Evolutionary conservation across 192 early-diverging fungal genomes (phyloP).

Genomic region (Podila epigama): DNA sequence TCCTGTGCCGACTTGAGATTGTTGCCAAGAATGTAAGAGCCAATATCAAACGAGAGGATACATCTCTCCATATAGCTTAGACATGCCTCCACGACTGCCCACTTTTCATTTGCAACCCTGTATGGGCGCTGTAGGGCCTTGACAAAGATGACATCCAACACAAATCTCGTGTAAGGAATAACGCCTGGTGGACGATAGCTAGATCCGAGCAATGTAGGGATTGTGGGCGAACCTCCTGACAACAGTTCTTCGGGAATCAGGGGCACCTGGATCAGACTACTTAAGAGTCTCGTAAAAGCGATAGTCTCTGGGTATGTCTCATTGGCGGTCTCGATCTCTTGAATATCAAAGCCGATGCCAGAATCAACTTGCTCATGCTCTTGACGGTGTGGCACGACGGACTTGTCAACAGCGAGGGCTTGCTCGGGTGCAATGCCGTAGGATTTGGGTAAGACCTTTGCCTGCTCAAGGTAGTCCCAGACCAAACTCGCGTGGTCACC

Average conservation of each 20-base stretch:
- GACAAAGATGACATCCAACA: constrained; percentile 85
- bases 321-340: constrained; percentile 78
- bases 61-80: constrained; percentile 84
- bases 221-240: constrained; percentile 53
- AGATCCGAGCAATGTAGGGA: constrained; percentile 70
- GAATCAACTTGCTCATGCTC: constrained; percentile 28
- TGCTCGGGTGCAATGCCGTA: constrained; percentile 41
- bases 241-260: constrained; percentile 46
- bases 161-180: constrained; percentile 80
- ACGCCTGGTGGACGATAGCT: constrained; percentile 77
- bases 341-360: constrained; percentile 80
- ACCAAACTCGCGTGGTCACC: constrained; percentile 69
- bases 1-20: constrained; percentile 21
- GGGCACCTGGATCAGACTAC: constrained; percentile 70
- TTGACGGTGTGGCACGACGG: constrained; percentile 3
- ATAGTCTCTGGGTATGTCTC: constrained; percentile 89
- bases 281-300: constrained; percentile 81
- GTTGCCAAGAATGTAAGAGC: constrained; percentile 22
- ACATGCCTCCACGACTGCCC: constrained; percentile 76
- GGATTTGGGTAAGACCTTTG: constrained; percentile 34
- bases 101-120: constrained; percentile 71
- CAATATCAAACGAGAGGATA: constrained; percentile 77
- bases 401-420: constrained; percentile 21
- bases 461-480: constrained; percentile 83
- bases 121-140: constrained; percentile 77